Base-by-base conservation (phyloP, 2,329 filamentous ascomycete genomes). In the Calycina herbarum region DNA sequence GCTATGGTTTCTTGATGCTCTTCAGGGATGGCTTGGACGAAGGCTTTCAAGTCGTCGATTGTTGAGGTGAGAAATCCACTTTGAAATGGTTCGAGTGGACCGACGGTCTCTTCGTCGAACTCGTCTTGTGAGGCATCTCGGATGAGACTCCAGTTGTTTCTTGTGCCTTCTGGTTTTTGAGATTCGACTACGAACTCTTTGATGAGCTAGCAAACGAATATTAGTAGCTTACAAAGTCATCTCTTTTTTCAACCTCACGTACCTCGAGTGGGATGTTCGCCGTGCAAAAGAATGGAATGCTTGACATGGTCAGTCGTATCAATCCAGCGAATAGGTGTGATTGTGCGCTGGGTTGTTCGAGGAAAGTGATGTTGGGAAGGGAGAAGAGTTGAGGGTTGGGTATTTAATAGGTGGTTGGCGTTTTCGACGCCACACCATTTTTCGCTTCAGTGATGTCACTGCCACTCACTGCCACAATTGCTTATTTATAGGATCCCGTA, bases 151-250 rank as follows among this genome's bases (percentile, higher is more conserved):
- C 57, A 59, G 15, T 35, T 42, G 57, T 59, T 59, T 35, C 29
- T 59, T 24, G 57, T 59, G 33, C 33, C 33, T 59, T 59, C 57
- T 13, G 57, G 57, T 38, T 24, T n/a, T 27, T 59, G 57, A 15
- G 57, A 59, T 38, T 59, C 57, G 31, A 59, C 57, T 20, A 59
- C 57, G 35, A 59, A 59, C 35, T 42, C 57, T 59, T 59, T 59
- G 57, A 59, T 59, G 57, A 59, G 57, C 57, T 59, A 10, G 15
- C 17, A 27, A 42, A 45, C 31, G 17, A 40, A 3, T 3, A 15
- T 17, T 7, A 59, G 17, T 35, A 59, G 31, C 17, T 45, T 45
- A 40, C 33, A 33, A 59, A 11, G 57, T 40, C 27, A 33, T 59
- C 33, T n/a, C 27, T 24, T 11, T 35, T 11, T 29, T 11, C 17